Base-by-base conservation (phyloP, 768 basidiomycete genomes). In the Termitomyces eurrhizus region DNA sequence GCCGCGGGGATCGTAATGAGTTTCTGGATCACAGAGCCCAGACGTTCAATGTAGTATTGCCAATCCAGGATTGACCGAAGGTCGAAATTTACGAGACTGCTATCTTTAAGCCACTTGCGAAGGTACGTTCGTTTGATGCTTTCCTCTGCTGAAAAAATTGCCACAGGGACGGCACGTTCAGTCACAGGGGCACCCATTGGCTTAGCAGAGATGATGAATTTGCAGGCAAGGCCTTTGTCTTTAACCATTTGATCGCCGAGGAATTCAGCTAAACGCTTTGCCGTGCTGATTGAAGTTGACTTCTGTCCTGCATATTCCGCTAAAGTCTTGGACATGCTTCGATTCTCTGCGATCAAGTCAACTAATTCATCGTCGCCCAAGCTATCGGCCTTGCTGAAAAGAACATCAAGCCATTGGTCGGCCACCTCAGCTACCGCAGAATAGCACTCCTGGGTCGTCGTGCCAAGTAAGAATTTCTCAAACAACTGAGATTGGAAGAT, bases 401-500 rank as follows among this genome's bases (percentile, higher is more conserved):
- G 83, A 18, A 99, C 90, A 66, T 99, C 97, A 12, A 99, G 84
- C 97, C 97, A 99, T 65, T 94, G 93, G 70, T 99, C 85, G 6
- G 97, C 97, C 42, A 98, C 86, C 65, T 90, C 79, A 1, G 97
- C 96, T 26, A 99, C 97, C 1, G 90, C 93, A 3, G 87, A 85
- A 68, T 99, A 98, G 73, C 97, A 99, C 67, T 98, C 95, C 70
- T 96, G 89, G 3, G 92, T 93, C 0, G 95, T 98, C 2, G 84
- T 80, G 0, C 97, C 97, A 0, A 98, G 86, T 29, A 99, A 76
- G 78, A 98, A 99, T 69, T 92, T 96, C 75, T 97, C 96, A 73
- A 99, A 99, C 68, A 99, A 92, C 68, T 96, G 93, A 1, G 93
- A 92, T 71, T 99, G 97, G 83, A 99, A 99, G 66, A 95, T 96